Evolutionary conservation across 75 land plant species (phyloP), one percentile per base, ranked within the genome.

Genomic region (Ceratopteris richardii): DNA sequence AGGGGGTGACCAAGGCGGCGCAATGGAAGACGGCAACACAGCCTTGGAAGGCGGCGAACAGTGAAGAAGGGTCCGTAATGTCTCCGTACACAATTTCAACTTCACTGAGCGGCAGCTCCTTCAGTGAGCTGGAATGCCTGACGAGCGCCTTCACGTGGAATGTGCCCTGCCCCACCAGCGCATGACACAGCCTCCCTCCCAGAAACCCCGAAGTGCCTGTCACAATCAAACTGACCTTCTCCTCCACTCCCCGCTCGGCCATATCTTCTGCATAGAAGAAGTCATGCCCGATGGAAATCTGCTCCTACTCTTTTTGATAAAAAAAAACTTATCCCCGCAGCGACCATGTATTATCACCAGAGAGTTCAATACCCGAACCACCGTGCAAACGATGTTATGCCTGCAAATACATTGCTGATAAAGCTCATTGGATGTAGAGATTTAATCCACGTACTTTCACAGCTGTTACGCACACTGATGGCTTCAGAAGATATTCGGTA

Each of bases 181-280:
- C 78, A 29, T 33, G 77, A 69, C 82, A 82, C 16, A 88, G 74
- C 2, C 80, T 40, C 0, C 87, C 84, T 0, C 98, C 98, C 12
- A 93, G 50, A 67, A 74, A 93, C 5, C 98, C 98, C 26, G 90
- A 71, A 0, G 94, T 90, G 3, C 95, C 98, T 22, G 90, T 93
- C 30, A 93, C 84, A 52, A 93, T 19, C 10, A 85, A 77, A 28
- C 24, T 52, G 9, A 1, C 54, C 29, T 23, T 52, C 27, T 52
- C 6, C 54, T 26, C 27, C 28, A 25, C 9, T 9, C 7, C 3
- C 37, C 9, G 7, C 7, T 33, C 37, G 9, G 37, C 37, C 37
- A 33, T 33, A n/a, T n/a, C n/a, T n/a, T n/a, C n/a, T n/a, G n/a
- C n/a, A n/a, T n/a, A n/a, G n/a, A n/a, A n/a, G n/a, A n/a, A n/a